phyloP scores from a whole-genome alignment of 176 grass and related monocot genomes.

The Puya raimondii region DNA sequence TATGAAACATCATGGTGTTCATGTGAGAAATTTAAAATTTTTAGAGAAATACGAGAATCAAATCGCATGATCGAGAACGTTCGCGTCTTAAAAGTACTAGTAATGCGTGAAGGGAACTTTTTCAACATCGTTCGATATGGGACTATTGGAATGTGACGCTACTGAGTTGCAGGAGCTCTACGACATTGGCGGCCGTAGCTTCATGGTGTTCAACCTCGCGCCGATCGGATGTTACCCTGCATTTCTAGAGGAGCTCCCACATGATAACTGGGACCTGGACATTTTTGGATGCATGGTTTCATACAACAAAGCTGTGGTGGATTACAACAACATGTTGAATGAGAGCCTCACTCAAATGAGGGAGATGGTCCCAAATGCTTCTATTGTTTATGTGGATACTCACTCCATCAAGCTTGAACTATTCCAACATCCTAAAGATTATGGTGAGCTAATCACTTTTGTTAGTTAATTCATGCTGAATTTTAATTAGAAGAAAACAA shows the following conservation, averaged over 20 bases:
- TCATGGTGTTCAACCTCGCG: conserved; percentile 60
- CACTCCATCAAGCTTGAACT: conserved; percentile 34
- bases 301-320: conserved; percentile 32
- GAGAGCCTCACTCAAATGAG: conserved; percentile 19
- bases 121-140: no score
- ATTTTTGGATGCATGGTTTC: conserved; percentile 48
- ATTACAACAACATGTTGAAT: conserved; percentile 55
- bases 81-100: no score
- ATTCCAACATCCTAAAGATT: conserved; percentile 38
- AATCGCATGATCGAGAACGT: no score
- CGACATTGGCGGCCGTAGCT: conserved; percentile 37
- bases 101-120: no score
- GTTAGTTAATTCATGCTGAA: no score
- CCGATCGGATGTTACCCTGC: conserved; percentile 60
- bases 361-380: conserved; percentile 24
- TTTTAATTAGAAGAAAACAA: no score
- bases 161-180: conserved; percentile 40
- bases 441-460: conserved; percentile 24
- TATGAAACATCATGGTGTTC: no score
- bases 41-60: no score
- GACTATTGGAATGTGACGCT: no score
- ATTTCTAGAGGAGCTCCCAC: conserved; percentile 38
- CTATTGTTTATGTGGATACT: conserved; percentile 39
- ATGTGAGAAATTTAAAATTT: no score
- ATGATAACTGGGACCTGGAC: conserved; percentile 32